Conservation (phyloP, 257 asterid species). For the Plantago elongata region DNA sequence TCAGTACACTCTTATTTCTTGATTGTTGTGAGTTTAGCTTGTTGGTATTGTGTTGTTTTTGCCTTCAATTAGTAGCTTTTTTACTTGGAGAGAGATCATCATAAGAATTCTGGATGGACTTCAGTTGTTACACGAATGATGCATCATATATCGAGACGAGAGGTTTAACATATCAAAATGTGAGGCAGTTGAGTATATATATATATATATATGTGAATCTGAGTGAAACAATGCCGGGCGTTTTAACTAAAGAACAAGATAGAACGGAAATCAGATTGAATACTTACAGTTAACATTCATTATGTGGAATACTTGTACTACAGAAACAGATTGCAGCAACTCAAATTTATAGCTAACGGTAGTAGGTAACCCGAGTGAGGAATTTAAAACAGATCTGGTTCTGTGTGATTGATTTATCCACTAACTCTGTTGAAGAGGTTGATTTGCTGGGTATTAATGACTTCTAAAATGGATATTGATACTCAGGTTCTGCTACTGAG, state of each 20-base stretch:
- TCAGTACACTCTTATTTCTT: too few relatives aligned
- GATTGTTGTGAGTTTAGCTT: too few relatives aligned
- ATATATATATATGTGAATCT: too few relatives aligned
- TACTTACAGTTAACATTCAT: neutral
- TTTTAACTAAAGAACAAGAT: neutral
- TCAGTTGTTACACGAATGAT: neutral
- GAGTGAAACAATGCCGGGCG: neutral
- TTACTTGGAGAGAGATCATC: neutral
- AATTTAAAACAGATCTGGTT: neutral
- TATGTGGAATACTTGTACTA: neutral
- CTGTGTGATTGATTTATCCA: constrained; percentile 1
- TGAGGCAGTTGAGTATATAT: constrained; percentile 1
- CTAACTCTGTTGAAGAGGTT: constrained; percentile 16
- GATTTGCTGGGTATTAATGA: constrained; percentile 11
- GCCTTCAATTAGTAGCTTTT: neutral
- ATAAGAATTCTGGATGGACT: too few relatives aligned
- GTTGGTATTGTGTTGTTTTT: too few relatives aligned
- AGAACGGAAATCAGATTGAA: too few relatives aligned
- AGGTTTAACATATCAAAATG: too few relatives aligned
- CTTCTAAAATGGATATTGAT: constrained; percentile 15
- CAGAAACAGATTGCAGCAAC: neutral
- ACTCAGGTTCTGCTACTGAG: constrained; percentile 51
- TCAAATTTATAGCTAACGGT: neutral
- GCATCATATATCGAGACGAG: too few relatives aligned
- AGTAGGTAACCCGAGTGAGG: neutral